Base-by-base conservation (phyloP, 2,329 filamentous ascomycete genomes). In the Huntiella abstrusa region DNA sequence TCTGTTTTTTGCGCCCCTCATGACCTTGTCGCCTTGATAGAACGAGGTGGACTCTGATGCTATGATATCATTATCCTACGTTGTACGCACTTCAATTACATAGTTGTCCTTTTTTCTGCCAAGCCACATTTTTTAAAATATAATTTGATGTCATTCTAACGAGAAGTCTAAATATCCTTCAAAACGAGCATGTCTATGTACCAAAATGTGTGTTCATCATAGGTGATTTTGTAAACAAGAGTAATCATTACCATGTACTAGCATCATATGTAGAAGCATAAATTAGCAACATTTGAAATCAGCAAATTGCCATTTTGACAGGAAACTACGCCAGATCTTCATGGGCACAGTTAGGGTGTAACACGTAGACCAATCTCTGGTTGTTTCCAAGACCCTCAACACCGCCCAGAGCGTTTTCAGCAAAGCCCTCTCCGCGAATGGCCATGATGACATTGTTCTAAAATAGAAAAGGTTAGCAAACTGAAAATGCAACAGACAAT, bases 341-440 rank as follows among this genome's bases (percentile, higher is more conserved):
- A 7, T 92, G 70, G 0, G 83, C 83, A 58, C 84, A 93, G 64
- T 96, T 96, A 49, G 91, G 91, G 64, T 98, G 91, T 54, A 98
- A 59, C 19, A 95, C 82, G 59, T 95, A 98, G 45, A 91, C 72
- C 4, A 82, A 67, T 56, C 67, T 68, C 52, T 65, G 65, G 35
- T 44, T 41, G 12, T 54, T 46, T 1, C 55, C 53, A 7, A 41
- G 22, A n/a, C 19, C 39, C 8, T 40, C 41, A n/a, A 5, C 22
- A 12, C 43, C 22, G 5, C 19, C 22, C 8, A 62, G 63, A 52
- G 70, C 58, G 57, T 66, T 61, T 4, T 64, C 63, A 33, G 65
- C 60, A 50, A 71, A 72, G 53, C 63, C 77, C 52, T 77, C 68
- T 41, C 71, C 80, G 37, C 76, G 69, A 32, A 86, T 77, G 45